Conservation (phyloP, 2,329 filamentous ascomycete genomes). For the Bipolaris gigantea region DNA sequence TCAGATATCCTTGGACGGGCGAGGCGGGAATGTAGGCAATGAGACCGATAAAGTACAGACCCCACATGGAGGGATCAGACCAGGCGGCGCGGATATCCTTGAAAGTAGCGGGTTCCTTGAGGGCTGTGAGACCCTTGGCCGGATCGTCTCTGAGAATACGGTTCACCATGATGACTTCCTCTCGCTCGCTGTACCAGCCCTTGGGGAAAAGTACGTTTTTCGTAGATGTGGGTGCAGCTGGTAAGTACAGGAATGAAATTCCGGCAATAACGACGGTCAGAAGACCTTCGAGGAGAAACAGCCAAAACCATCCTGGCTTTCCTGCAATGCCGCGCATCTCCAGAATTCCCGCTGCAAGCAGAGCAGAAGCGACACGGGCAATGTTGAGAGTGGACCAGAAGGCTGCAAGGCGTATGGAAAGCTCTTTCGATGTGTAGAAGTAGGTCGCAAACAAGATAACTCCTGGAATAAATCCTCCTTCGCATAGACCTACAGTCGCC, state of each 20-base stretch:
- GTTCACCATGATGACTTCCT: constrained; percentile 71
- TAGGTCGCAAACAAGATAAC: constrained; percentile 70
- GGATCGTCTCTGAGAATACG: constrained; percentile 60
- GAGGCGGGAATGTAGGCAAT: constrained; percentile 40
- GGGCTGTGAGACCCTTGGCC: constrained; percentile 60
- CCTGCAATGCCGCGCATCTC: constrained; percentile 54
- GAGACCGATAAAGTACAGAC: constrained; percentile 56
- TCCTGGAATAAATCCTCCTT: constrained; percentile 61
- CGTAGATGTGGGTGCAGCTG: constrained; percentile 55
- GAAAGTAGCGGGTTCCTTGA: constrained; percentile 55
- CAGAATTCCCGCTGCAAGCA: constrained; percentile 58
- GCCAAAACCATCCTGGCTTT: constrained; percentile 58
- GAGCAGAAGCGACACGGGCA: constrained; percentile 57
- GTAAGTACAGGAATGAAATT: constrained; percentile 41
- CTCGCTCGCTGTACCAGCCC: constrained; percentile 67
- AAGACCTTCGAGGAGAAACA: constrained; percentile 51
- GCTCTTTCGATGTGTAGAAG: constrained; percentile 72
- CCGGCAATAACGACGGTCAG: constrained; percentile 36
- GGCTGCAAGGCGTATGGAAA: constrained; percentile 65
- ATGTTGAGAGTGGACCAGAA: constrained; percentile 70
- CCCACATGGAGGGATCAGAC: constrained; percentile 59
- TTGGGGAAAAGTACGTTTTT: constrained; percentile 47
- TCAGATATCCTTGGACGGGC: constrained; percentile 46
- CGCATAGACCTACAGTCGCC: constrained; percentile 48
- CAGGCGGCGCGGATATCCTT: constrained; percentile 55